Conservation (phyloP, 345 rosid species). For the Linum tenue region DNA sequence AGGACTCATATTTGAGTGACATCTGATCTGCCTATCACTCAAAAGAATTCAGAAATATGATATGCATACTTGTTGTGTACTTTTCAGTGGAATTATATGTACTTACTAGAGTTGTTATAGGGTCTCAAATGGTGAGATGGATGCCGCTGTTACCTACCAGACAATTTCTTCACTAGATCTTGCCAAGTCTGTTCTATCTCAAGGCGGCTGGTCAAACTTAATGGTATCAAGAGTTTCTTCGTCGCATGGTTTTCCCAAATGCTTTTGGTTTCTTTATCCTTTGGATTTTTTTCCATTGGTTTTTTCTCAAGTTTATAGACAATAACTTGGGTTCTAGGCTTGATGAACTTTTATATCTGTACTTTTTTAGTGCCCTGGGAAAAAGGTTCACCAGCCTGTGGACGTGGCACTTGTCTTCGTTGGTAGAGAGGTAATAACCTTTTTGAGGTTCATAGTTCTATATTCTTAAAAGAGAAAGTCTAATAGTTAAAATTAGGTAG, state of each 20-base stretch:
- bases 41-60: not conserved
- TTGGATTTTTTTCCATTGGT: not conserved
- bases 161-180: constrained; percentile 63
- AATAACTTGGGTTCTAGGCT: not conserved
- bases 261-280: not conserved
- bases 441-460: not conserved
- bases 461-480: no score
- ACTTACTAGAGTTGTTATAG: constrained; percentile 15
- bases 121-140: constrained; percentile 23
- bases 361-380: constrained; percentile 47
- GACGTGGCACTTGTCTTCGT: constrained; percentile 80
- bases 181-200: constrained; percentile 50
- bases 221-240: constrained; percentile 37
- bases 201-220: constrained; percentile 74
- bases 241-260: not conserved
- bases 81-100: not conserved
- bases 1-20: not conserved
- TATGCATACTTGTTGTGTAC: not conserved
- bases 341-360: constrained; percentile 5
- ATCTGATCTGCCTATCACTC: no score
- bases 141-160: constrained; percentile 57
- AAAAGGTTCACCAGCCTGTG: constrained; percentile 40
- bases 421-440: constrained; percentile 68
- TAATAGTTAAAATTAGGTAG: not conserved
- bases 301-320: not conserved